These are phyloP conservation scores for Sugiyamaella mastotermitis DNA, from an alignment of 805 yeast species.

Conservation along the genomic window DNA sequence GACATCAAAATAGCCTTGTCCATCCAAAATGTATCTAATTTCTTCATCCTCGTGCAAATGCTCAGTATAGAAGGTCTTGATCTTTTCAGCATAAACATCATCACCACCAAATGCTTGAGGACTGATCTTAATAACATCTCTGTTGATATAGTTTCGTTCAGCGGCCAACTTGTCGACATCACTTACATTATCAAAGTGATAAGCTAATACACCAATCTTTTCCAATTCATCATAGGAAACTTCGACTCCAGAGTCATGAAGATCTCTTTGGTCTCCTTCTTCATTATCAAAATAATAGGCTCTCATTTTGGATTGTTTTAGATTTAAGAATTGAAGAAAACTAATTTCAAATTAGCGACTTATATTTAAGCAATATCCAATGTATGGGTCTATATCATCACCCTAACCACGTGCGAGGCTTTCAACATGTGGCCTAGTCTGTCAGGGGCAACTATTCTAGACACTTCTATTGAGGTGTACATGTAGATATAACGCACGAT, in stretches of 20 bases:
- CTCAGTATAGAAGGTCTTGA: constrained; percentile 68
- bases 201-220: constrained; percentile 64
- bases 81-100: constrained; percentile 57
- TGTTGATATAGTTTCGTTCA: constrained; percentile 68
- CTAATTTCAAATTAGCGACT: too few relatives aligned
- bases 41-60: constrained; percentile 97
- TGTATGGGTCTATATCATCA: too few relatives aligned
- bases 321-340: too few relatives aligned
- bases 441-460: too few relatives aligned
- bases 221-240: constrained; percentile 48
- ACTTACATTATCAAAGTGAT: constrained; percentile 40
- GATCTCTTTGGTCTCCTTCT: constrained; percentile 55
- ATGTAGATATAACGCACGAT: too few relatives aligned
- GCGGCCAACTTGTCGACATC: constrained; percentile 62
- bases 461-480: too few relatives aligned
- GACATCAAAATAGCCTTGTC: constrained; percentile 89
- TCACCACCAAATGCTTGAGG: constrained; percentile 57
- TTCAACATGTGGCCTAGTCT: too few relatives aligned
- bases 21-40: constrained; percentile 82
- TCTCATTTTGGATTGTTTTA: constrained; percentile 33
- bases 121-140: constrained; percentile 64
- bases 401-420: too few relatives aligned
- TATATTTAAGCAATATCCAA: too few relatives aligned
- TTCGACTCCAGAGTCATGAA: constrained; percentile 62
- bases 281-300: constrained; percentile 63